These are phyloP conservation scores for Chytriomyces sp. DNA, from an alignment of 192 early-diverging fungal species.

Conservation along the genomic window DNA sequence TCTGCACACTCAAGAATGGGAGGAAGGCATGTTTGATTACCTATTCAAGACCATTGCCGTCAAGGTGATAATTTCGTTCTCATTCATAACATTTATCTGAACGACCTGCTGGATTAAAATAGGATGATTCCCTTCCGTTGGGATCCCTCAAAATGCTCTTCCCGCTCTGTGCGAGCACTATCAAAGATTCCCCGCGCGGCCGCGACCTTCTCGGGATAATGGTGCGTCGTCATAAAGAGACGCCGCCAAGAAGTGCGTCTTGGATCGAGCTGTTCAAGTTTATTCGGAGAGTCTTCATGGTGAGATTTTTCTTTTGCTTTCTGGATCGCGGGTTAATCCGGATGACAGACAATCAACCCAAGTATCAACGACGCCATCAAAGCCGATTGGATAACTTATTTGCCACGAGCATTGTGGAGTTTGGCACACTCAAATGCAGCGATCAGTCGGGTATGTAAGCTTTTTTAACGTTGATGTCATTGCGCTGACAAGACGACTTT, in stretches of 20 bases:
- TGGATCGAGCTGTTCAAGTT: constrained; percentile 18
- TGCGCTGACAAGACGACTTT: background rate
- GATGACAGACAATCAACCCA: background rate
- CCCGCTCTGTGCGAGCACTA: constrained; percentile 1
- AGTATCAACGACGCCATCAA: background rate
- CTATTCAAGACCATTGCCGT: constrained; percentile 4
- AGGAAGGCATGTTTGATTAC: constrained; percentile 1
- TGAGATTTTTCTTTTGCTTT: background rate
- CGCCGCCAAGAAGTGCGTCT: background rate
- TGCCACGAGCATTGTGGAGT: constrained; percentile 11
- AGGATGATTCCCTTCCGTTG: constrained; percentile 4
- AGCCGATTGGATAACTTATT: constrained; percentile 3
- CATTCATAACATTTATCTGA: background rate
- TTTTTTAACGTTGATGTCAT: background rate
- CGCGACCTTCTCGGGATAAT: background rate
- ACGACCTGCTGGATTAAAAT: background rate
- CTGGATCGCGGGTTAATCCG: background rate
- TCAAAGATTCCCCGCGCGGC: background rate
- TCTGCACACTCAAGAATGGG: background rate
- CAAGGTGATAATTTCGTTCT: background rate
- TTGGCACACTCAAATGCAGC: background rate
- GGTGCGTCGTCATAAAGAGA: constrained; percentile 6
- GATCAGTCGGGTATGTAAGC: background rate
- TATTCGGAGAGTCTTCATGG: background rate
- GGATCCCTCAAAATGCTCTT: constrained; percentile 24